phyloP scores from a whole-genome alignment of 2,329 filamentous ascomycete species.

The Elsinoe fawcettii region DNA sequence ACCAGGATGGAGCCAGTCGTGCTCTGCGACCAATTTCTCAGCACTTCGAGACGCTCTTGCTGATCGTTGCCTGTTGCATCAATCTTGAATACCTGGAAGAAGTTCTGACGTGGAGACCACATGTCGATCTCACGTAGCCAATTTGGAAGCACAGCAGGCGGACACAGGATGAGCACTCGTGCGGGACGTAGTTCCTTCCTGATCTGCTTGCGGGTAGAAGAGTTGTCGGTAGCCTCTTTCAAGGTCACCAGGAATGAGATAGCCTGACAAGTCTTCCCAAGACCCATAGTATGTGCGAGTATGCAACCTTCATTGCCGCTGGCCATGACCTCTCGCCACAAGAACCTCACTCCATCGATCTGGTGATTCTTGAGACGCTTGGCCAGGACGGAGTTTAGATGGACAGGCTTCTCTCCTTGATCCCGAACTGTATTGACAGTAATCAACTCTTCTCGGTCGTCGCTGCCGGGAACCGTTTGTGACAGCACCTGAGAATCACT shows the following conservation, averaged over 20 bases:
- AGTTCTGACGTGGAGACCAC: conserved; percentile 50
- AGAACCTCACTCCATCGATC: conserved; percentile 70
- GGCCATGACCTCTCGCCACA: conserved; percentile 76
- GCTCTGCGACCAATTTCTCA: conserved; percentile 51
- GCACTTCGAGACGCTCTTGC: conserved; percentile 34
- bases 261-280: conserved; percentile 85
- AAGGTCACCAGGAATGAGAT: conserved; percentile 76
- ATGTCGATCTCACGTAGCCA: conserved; percentile 69
- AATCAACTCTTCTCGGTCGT: conserved; percentile 28
- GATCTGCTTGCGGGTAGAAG: conserved; percentile 55
- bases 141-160: conserved; percentile 66
- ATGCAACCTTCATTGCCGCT: conserved; percentile 61
- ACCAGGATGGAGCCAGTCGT: conserved; percentile 63
- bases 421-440: conserved; percentile 61
- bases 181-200: conserved; percentile 53
- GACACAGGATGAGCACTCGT: conserved; percentile 66
- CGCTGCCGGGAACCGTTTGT: neutral
- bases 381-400: conserved; percentile 58
- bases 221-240: conserved; percentile 57
- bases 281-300: conserved; percentile 81
- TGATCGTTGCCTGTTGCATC: conserved; percentile 33
- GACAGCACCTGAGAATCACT: conserved; percentile 10
- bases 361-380: conserved; percentile 69
- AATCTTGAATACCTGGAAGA: conserved; percentile 54
- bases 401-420: conserved; percentile 54